A percentile compares a stretch with the other conserved stretches of the same genome.
Conservation (phyloP, 495 filamentous ascomycete genomes). For the Daldinia decipiens region DNA sequence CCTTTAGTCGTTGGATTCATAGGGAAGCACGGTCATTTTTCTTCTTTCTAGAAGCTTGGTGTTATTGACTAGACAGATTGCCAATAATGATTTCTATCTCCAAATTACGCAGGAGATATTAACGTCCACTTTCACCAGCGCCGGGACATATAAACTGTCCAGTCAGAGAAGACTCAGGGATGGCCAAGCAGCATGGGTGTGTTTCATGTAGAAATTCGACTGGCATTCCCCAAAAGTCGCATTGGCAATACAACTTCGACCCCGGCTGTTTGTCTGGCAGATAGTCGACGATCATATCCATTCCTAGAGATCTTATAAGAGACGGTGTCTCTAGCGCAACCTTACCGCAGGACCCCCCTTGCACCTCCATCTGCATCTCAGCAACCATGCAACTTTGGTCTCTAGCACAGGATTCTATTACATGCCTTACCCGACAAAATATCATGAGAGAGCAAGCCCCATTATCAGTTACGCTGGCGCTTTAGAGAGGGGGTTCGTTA, state of each 20-base stretch:
- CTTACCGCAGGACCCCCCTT: slow-evolving; percentile 39
- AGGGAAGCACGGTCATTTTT: slow-evolving; percentile 29
- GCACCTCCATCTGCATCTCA: slow-evolving; percentile 36
- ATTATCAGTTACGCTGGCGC: slow-evolving; percentile 12
- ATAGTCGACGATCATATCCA: slow-evolving; percentile 40
- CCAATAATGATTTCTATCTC: slow-evolving; percentile 35
- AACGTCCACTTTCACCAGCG: slow-evolving; percentile 39
- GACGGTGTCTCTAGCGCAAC: slow-evolving; percentile 42
- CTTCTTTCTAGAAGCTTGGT: slow-evolving; percentile 42
- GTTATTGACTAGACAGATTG: slow-evolving; percentile 34
- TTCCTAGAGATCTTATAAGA: slow-evolving; percentile 31
- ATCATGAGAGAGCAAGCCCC: slow-evolving; percentile 21
- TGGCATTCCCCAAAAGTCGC: slow-evolving; percentile 44
- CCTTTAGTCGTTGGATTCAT: slow-evolving; percentile 8
- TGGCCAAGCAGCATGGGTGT: slow-evolving; percentile 45
- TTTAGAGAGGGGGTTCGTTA: neutral
- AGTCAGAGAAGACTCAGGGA: slow-evolving; percentile 31
- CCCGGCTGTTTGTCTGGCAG: slow-evolving; percentile 33
- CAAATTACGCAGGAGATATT: slow-evolving; percentile 50
- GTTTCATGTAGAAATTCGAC: slow-evolving; percentile 48
- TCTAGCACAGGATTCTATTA: slow-evolving; percentile 22
- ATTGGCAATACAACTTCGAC: slow-evolving; percentile 42
- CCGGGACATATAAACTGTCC: slow-evolving; percentile 34
- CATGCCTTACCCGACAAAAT: slow-evolving; percentile 30
- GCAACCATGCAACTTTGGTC: slow-evolving; percentile 13